Evolutionary conservation across 1,284 basidiomycete genomes (phyloP).

Genomic region (Athelia sp.): DNA sequence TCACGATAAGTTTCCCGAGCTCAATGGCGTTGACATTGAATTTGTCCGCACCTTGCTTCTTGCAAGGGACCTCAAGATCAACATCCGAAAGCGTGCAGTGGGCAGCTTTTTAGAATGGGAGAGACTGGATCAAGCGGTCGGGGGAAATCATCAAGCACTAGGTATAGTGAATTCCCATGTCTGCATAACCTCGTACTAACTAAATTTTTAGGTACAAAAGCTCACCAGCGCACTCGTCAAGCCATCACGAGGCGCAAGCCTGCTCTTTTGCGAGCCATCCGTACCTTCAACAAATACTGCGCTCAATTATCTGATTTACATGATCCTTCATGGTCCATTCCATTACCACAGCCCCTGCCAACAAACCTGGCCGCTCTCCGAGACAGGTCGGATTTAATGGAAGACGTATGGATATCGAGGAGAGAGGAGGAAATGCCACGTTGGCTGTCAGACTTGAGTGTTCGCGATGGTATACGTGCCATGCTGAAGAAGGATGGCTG

Average conservation of each 20-base stretch:
- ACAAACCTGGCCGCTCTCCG: conserved; percentile 22
- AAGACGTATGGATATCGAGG: conserved; percentile 34
- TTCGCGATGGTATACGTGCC: conserved; percentile 25
- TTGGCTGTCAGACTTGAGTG: conserved; percentile 28
- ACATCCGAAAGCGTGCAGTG: conserved; percentile 28
- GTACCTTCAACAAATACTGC: conserved; percentile 31
- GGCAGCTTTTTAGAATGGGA: conserved; percentile 32
- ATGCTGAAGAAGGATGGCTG: conserved; percentile 25
- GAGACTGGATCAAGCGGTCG: conserved; percentile 28
- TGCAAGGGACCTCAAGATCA: conserved; percentile 31
- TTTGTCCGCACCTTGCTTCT: conserved; percentile 28
- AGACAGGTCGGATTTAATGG: conserved; percentile 23
- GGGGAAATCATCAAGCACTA: conserved; percentile 24
- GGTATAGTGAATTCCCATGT: conserved; percentile 17
- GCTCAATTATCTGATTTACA: conserved; percentile 18
- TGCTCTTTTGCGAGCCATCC: conserved; percentile 22
- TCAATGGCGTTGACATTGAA: conserved; percentile 16
- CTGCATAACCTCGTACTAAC: neutral
- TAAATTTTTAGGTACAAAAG: conserved; percentile 25
- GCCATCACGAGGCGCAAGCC: conserved; percentile 29
- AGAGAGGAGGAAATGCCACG: conserved; percentile 13
- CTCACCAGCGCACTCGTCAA: conserved; percentile 30
- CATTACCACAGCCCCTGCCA: conserved; percentile 24
- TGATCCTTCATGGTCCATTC: conserved; percentile 22
- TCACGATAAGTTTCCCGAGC: conserved; percentile 10